These are phyloP conservation scores for Blastocystis sp. DNA, from an alignment of 352 stramenopile species.

Conservation along the genomic window DNA sequence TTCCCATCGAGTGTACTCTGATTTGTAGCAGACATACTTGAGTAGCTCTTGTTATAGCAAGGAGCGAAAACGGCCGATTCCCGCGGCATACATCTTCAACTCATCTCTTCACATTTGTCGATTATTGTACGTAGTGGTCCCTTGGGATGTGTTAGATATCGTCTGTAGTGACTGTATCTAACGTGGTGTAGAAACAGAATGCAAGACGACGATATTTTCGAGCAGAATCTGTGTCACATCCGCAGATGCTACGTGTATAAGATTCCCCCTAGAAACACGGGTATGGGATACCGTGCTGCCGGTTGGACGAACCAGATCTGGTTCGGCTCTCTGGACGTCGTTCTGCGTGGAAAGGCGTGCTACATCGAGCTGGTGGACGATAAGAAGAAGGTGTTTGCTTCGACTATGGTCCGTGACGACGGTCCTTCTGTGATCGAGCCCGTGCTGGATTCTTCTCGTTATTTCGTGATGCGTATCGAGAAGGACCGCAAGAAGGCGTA, in stretches of 20 bases:
- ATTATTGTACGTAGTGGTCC: too few relatives aligned
- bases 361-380: slow-evolving; percentile 27
- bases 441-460: slow-evolving; percentile 50
- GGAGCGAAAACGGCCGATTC: too few relatives aligned
- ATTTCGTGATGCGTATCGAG: slow-evolving; percentile 47
- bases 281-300: slow-evolving; percentile 56
- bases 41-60: too few relatives aligned
- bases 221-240: slow-evolving; percentile 32
- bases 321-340: neutral
- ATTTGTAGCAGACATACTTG: too few relatives aligned
- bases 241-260: slow-evolving; percentile 51
- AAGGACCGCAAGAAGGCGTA: slow-evolving; percentile 36
- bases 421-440: slow-evolving; percentile 47
- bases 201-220: slow-evolving; percentile 22
- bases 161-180: too few relatives aligned
- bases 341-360: neutral
- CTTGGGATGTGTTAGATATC: too few relatives aligned
- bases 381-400: slow-evolving; percentile 30
- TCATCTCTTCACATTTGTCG: too few relatives aligned
- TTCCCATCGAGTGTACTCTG: too few relatives aligned
- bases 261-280: slow-evolving; percentile 41
- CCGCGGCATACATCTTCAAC: too few relatives aligned
- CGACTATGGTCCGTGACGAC: slow-evolving; percentile 31
- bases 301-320: slow-evolving; percentile 51
- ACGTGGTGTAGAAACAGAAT: too few relatives aligned